Evolutionary conservation across 768 basidiomycete species (phyloP).

Genomic region (Podaxis mareebaensis): DNA sequence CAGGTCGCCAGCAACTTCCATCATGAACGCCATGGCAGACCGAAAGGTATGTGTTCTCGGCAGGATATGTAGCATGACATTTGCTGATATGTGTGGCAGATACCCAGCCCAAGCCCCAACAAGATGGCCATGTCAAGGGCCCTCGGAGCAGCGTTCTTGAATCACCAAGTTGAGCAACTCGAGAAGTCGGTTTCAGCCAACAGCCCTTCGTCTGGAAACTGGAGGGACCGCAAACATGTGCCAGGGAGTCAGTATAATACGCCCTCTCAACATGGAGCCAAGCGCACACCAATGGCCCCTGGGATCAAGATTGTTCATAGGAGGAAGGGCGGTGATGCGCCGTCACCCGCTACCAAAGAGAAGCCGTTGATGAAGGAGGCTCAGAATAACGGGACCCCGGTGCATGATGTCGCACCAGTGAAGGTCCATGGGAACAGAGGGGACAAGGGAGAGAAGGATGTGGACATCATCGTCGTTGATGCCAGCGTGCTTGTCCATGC

Average conservation of each 20-base stretch:
- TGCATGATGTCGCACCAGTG: background rate
- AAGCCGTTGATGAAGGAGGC: conserved; percentile 19
- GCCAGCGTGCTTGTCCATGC: conserved; percentile 82
- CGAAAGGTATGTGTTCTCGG: conserved; percentile 24
- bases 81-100: conserved; percentile 14
- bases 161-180: conserved; percentile 85
- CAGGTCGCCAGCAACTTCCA: conserved; percentile 13
- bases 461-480: conserved; percentile 76
- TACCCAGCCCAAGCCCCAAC: conserved; percentile 38
- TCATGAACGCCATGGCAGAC: conserved; percentile 29
- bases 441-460: conserved; percentile 46
- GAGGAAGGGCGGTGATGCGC: conserved; percentile 29
- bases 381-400: background rate
- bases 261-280: conserved; percentile 23
- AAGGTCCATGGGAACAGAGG: conserved; percentile 13
- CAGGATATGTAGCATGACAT: background rate
- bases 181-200: conserved; percentile 66
- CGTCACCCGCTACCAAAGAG: conserved; percentile 19
- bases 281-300: conserved; percentile 34
- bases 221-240: conserved; percentile 50
- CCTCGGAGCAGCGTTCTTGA: conserved; percentile 84
- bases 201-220: conserved; percentile 55
- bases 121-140: conserved; percentile 85
- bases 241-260: conserved; percentile 18
- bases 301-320: conserved; percentile 32